Percentiles rank a stretch among this genome's conserved stretches.
Evolutionary conservation across 352 stramenopile genomes (phyloP).

Genomic region (Aphanomyces invadans): DNA sequence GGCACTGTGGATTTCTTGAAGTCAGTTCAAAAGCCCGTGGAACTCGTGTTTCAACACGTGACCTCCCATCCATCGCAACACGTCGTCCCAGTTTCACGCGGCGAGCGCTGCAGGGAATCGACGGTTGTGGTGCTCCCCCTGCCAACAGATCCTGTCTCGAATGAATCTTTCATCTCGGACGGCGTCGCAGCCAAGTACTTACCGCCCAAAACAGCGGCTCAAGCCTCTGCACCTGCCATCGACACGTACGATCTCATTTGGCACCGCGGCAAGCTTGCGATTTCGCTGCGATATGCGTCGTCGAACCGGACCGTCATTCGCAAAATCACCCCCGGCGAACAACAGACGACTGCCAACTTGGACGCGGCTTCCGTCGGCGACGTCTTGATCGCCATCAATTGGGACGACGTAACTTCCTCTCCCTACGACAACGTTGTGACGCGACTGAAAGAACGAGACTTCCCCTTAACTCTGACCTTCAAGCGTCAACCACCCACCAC

Average conservation of each 20-base stretch:
- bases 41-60: conserved; percentile 61
- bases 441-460: conserved; percentile 15
- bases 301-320: conserved; percentile 15
- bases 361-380: neutral
- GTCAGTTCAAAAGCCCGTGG: conserved; percentile 67
- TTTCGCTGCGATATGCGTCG: conserved; percentile 11
- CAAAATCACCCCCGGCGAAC: neutral
- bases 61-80: neutral
- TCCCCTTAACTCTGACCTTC: conserved; percentile 21
- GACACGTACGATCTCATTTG: conserved; percentile 21
- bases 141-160: conserved; percentile 32
- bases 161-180: conserved; percentile 23
- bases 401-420: conserved; percentile 5
- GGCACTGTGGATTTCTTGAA: conserved; percentile 72
- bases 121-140: conserved; percentile 51
- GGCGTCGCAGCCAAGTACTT: conserved; percentile 2
- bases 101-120: conserved; percentile 26
- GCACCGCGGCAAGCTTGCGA: conserved; percentile 16
- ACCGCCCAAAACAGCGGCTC: neutral
- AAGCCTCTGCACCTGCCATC: neutral
- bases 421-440: conserved; percentile 7
- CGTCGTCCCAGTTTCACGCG: neutral
- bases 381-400: conserved; percentile 22
- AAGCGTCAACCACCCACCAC: neutral
- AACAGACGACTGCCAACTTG: conserved; percentile 13